Conservation (phyloP, 2,329 filamentous ascomycete species). For the Curvularia sp. region DNA sequence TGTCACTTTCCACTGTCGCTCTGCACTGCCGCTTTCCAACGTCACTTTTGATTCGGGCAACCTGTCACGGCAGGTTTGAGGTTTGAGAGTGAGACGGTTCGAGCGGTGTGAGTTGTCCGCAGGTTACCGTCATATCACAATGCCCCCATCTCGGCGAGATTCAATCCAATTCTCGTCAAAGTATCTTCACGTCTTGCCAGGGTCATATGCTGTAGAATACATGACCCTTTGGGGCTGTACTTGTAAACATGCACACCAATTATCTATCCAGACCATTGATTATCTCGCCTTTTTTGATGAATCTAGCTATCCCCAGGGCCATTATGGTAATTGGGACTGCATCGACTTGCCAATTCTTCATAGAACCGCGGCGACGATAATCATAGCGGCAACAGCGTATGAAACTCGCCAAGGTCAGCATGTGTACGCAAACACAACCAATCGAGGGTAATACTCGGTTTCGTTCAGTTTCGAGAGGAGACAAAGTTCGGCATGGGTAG, state of each 20-base stretch:
- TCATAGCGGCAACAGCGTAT: neutral
- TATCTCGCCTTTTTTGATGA: neutral
- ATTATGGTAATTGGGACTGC: neutral
- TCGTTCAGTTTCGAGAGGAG: conserved; percentile 1
- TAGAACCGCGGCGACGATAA: neutral
- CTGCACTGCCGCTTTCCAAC: neutral
- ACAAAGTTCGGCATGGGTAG: neutral
- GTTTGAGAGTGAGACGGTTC: neutral
- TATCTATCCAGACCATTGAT: neutral
- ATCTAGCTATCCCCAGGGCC: neutral
- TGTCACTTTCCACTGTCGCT: neutral
- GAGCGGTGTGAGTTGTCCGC: neutral
- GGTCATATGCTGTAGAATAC: neutral
- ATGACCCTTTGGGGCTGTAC: neutral
- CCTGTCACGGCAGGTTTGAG: neutral
- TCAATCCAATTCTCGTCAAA: neutral
- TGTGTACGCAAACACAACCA: neutral
- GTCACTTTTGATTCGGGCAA: neutral
- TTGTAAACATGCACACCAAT: neutral
- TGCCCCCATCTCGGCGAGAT: neutral
- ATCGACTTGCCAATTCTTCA: neutral
- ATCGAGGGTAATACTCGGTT: neutral
- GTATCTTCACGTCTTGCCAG: neutral
- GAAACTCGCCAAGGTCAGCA: conserved; percentile 3
- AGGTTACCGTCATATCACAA: neutral